Evolutionary conservation across 148 eudicot genomes (phyloP).

Genomic region (Rhododendron kiyosumense): DNA sequence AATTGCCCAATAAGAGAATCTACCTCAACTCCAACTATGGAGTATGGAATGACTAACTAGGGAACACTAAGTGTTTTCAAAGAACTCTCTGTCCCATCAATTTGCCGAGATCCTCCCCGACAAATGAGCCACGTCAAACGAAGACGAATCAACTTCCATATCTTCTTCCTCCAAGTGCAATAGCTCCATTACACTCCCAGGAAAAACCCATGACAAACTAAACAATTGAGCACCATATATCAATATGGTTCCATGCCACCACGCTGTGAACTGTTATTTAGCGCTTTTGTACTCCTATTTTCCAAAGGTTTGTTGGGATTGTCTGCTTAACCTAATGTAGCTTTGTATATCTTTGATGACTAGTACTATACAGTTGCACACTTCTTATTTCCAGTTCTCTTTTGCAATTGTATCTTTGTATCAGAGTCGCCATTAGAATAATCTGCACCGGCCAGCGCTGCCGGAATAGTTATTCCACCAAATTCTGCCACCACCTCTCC

Average conservation of each 20-base stretch:
- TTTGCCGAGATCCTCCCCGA: background rate
- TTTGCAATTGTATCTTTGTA: background rate
- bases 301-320: background rate
- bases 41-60: background rate
- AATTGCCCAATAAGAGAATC: too few species aligned
- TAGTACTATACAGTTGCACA: background rate
- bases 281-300: background rate
- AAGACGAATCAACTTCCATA: background rate
- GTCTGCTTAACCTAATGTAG: background rate
- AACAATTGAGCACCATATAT: background rate
- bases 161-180: background rate
- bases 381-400: background rate
- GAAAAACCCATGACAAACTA: background rate
- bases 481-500: background rate
- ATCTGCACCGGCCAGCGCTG: background rate
- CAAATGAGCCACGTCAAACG: background rate
- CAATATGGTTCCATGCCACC: background rate
- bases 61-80: background rate
- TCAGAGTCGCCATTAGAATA: background rate
- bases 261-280: background rate
- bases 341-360: background rate
- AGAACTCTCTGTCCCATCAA: background rate
- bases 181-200: background rate
- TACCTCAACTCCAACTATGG: too few species aligned
- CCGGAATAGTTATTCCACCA: background rate